Conservation (phyloP, 129 eudicot species). For the Artemisia tridentata region DNA sequence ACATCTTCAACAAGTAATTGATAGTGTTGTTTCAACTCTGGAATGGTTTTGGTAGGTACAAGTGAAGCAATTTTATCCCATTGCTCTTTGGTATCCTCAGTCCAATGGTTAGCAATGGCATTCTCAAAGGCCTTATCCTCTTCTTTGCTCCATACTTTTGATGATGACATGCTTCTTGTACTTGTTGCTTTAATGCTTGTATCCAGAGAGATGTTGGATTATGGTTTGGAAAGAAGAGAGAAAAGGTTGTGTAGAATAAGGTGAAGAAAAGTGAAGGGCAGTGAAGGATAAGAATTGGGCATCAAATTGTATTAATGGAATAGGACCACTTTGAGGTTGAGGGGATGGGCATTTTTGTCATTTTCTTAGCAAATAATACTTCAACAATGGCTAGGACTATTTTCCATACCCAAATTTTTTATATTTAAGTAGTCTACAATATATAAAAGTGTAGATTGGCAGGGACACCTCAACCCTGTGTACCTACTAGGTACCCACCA, state of each 20-base stretch:
- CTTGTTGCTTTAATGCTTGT: conserved; percentile 9
- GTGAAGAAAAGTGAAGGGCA: conserved; percentile 28
- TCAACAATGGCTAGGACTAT: conserved; percentile 21
- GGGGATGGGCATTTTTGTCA: conserved; percentile 80
- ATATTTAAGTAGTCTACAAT: conserved; percentile 5
- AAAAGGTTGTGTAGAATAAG: conserved; percentile 25
- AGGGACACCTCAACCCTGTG: too few species aligned
- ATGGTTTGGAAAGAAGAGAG: conserved; percentile 32
- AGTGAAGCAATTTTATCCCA: conserved; percentile 68
- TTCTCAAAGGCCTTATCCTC: conserved; percentile 91
- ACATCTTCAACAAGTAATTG: conserved; percentile 71
- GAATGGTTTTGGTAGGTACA: conserved; percentile 66
- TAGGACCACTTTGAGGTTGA: conserved; percentile 77
- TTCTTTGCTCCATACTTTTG: conserved; percentile 75
- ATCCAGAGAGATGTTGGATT: conserved; percentile 14
- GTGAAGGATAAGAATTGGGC: conserved; percentile 55
- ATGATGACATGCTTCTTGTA: conserved; percentile 42
- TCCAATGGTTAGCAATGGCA: conserved; percentile 77
- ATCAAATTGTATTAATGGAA: conserved; percentile 64
- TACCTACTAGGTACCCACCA: too few species aligned
- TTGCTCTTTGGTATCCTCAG: conserved; percentile 45
- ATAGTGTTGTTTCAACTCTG: conserved; percentile 70
- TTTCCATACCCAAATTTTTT: conserved; percentile 17
- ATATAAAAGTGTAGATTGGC: too few species aligned
- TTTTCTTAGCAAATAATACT: conserved; percentile 38